Conservation (phyloP, 176 grass and related monocot genomes). For the Elaeis guineensis region DNA sequence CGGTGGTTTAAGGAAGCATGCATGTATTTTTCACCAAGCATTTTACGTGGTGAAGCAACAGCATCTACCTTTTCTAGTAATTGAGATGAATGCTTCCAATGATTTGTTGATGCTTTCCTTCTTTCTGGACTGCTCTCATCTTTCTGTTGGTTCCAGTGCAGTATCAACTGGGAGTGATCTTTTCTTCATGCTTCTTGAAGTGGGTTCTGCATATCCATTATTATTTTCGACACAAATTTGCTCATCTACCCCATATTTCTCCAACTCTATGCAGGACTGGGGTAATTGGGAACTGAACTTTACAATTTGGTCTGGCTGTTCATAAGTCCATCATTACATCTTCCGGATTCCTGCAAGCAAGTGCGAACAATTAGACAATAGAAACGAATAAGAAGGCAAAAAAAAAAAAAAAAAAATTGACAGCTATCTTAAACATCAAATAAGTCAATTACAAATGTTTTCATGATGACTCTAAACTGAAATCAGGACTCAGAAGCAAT, state of each 20-base stretch:
- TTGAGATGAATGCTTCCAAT: background rate
- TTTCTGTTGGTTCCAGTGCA: background rate
- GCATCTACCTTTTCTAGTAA: conserved; percentile 14
- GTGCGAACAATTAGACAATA: no score
- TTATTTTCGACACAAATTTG: background rate
- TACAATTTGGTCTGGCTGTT: background rate
- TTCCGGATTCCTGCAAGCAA: conserved; percentile 11
- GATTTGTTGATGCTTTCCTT: conserved; percentile 2
- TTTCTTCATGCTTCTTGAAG: background rate
- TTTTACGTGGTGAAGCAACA: background rate
- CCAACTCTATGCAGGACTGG: background rate
- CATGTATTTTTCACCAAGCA: conserved; percentile 13
- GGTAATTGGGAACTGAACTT: background rate
- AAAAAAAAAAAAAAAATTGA: background rate
- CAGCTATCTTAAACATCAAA: no score
- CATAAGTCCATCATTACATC: background rate
- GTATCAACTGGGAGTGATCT: conserved; percentile 3
- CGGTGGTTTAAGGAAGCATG: background rate
- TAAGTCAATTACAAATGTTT: no score
- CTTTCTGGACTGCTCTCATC: conserved; percentile 1
- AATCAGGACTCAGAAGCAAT: no score
- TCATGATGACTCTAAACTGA: no score
- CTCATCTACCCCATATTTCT: background rate
- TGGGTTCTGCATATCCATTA: background rate
- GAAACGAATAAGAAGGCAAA: background rate